Percentiles rank a stretch among this genome's conserved stretches.
phyloP scores from a whole-genome alignment of 164 flowering plant genomes.

The Kingdonia uniflora region DNA sequence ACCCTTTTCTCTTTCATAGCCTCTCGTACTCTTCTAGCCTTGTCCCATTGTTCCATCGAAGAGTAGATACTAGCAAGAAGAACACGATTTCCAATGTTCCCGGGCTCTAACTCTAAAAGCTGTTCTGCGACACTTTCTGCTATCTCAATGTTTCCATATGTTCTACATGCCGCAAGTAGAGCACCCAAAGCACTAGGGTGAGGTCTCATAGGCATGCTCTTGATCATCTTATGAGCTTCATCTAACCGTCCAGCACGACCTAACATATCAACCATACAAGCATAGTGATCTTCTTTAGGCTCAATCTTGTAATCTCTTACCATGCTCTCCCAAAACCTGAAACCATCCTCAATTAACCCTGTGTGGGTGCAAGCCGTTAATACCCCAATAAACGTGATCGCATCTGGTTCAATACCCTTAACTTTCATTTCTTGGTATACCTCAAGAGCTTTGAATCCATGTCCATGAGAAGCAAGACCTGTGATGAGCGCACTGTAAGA shows the following conservation, averaged over 20 bases:
- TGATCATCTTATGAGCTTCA: background rate
- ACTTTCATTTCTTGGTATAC: conserved; percentile 18
- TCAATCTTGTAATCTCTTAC: conserved; percentile 21
- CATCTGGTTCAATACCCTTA: conserved; percentile 21
- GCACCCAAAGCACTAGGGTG: background rate
- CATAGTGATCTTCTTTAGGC: conserved; percentile 29
- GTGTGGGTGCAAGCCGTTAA: conserved; percentile 30
- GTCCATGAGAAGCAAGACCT: conserved; percentile 34
- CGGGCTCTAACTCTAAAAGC: background rate
- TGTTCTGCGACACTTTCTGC: background rate
- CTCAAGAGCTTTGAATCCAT: conserved; percentile 22
- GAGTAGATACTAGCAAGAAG: conserved; percentile 30
- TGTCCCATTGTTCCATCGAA: conserved; percentile 19
- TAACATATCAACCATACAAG: conserved; percentile 33
- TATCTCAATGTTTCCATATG: background rate
- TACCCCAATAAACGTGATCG: conserved; percentile 29
- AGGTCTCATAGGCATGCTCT: background rate
- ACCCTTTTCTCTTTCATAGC: conserved; percentile 17
- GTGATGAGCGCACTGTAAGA: conserved; percentile 30
- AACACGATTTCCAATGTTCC: background rate
- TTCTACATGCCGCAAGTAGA: conserved; percentile 1
- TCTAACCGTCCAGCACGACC: conserved; percentile 23
- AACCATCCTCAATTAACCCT: conserved; percentile 29
- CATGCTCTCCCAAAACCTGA: conserved; percentile 30
- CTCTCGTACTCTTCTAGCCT: conserved; percentile 19